Conservation (phyloP, 305 asterid genomes). For the Fraxinus baroniana region DNA sequence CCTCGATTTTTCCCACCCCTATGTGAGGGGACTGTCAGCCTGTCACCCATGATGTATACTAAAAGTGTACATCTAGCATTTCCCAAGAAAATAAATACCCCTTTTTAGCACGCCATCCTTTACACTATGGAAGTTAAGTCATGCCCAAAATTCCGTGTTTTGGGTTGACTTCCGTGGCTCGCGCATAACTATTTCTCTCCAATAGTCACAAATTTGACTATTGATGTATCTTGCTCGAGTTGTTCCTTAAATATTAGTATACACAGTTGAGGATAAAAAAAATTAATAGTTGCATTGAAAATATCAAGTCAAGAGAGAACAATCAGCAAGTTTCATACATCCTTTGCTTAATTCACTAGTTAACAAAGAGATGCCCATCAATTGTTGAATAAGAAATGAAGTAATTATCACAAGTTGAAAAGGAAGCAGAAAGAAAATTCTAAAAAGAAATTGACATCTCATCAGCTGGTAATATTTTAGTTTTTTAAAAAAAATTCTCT, state of each 20-base stretch:
- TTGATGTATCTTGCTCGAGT: conserved; percentile 6
- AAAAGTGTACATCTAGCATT: no score
- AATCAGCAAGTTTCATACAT: neutral
- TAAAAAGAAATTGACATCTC: conserved; percentile 18
- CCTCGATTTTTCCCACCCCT: no score
- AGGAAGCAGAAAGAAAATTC: neutral
- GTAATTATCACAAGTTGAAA: neutral
- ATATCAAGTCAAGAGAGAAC: neutral
- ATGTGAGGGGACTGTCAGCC: no score
- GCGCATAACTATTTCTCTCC: neutral
- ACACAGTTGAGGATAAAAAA: neutral
- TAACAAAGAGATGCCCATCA: conserved; percentile 6
- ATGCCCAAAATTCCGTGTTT: neutral
- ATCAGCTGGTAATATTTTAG: conserved; percentile 21
- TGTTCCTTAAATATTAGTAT: conserved; percentile 9
- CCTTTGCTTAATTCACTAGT: conserved; percentile 8
- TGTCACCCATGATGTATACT: no score
- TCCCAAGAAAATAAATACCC: no score
- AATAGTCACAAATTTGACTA: neutral
- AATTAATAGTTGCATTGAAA: neutral
- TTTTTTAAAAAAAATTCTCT: neutral
- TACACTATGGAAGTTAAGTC: neutral
- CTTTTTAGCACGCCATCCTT: neutral
- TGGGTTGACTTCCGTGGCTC: neutral
- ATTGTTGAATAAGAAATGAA: conserved; percentile 1